These are phyloP conservation scores for Podospora conica DNA, from an alignment of 495 filamentous ascomycete species.

Conservation along the genomic window DNA sequence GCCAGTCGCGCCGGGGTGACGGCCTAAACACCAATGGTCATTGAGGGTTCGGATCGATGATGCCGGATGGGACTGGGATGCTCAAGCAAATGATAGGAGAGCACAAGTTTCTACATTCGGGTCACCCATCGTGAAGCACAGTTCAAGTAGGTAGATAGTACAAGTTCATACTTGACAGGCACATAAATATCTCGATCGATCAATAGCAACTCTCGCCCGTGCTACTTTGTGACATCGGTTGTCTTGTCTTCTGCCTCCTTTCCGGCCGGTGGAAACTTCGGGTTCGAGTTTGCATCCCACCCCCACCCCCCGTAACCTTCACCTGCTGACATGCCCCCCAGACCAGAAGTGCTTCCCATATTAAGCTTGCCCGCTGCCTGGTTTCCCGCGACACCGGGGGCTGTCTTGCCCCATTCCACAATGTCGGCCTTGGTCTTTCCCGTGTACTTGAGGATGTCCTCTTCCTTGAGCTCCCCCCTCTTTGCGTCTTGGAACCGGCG, in stretches of 20 bases:
- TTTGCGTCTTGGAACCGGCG: conserved; percentile 5
- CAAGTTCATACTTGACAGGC: too few relatives aligned
- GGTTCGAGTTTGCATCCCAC: neutral
- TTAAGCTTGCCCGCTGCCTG: conserved; percentile 1
- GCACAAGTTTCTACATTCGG: too few relatives aligned
- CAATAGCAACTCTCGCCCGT: too few relatives aligned
- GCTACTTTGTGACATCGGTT: neutral
- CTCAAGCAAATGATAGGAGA: too few relatives aligned
- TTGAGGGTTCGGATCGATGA: too few relatives aligned
- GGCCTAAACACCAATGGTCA: neutral
- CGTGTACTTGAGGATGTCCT: conserved; percentile 7
- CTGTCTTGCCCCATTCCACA: neutral
- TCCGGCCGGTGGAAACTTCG: neutral
- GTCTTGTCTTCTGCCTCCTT: neutral
- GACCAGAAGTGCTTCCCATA: neutral
- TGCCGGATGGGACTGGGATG: too few relatives aligned
- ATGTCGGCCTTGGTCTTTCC: conserved; percentile 5
- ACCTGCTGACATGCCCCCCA: neutral
- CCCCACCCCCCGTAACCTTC: conserved; percentile 6
- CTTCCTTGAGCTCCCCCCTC: neutral
- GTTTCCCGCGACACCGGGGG: conserved; percentile 1
- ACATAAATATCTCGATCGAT: neutral
- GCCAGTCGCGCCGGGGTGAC: conserved; percentile 8
- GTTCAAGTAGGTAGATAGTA: too few relatives aligned
- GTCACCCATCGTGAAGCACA: too few relatives aligned